Evolutionary conservation across 805 yeast species (phyloP), one percentile per base, ranked within the genome.

Genomic region (Lipomyces starkeyi): DNA sequence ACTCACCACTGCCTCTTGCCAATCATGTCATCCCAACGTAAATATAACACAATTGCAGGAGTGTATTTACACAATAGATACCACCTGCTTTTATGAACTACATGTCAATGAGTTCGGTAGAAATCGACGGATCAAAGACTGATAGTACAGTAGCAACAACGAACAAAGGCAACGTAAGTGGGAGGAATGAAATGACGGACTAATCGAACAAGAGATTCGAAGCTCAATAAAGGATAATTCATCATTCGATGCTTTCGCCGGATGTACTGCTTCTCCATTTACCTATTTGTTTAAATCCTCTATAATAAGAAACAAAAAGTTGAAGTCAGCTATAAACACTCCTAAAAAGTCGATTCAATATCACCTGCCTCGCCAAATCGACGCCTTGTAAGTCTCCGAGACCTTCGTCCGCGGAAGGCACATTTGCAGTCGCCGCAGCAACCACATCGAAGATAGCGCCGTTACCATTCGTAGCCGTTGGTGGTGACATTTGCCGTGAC

Each of bases 331-430:
- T 7, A 32, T 59, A n/a, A 59, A 47, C 34, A 59, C 29, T 34
- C 17, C 29, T 25, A 8, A 32, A 20, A 22, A 29, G 17, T 22
- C 17, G 27, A 59, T 9, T 47, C 32, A 58, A 22, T 6, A 56
- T 34, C 25, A 59, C 71, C 37, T 52, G 60, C 71, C 71, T 80
- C 1, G 83, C 81, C 58, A 84, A 73, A 74, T 84, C 87, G 59
- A 83, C 83, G 69, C 83, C 81, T 66, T 81, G 81, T 61, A 83
- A 74, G 69, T 83, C 86, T 2, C 84, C 84, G 9, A 81, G 70
- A 9, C 70, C 77, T 17, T 70, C 75, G 63, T 65, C 73, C n/a
- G 32, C 53, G 11, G 57, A 9, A 32, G 65, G 22, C 56, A 22
- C 56, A 25, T 53, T 53, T 13, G 56, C 34, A 25, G 27, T 27